Conservation (phyloP, 768 basidiomycete species). For the Sporobolomyces pararoseus region DNA sequence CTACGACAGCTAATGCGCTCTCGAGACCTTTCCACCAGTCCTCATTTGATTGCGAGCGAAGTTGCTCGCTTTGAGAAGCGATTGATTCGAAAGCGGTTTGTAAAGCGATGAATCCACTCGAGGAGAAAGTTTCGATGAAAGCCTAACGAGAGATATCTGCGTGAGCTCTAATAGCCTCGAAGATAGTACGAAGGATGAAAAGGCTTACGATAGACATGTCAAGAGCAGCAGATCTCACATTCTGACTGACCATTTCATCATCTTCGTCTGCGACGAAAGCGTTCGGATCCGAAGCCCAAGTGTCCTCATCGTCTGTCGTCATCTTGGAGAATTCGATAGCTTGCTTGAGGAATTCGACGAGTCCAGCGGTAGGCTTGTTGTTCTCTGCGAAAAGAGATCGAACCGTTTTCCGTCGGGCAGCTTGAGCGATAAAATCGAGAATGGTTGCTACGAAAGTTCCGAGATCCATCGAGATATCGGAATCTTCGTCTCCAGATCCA, state of each 20-base stretch:
- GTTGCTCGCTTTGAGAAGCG: constrained; percentile 14
- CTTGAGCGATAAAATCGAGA: constrained; percentile 70
- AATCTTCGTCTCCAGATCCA: constrained; percentile 65
- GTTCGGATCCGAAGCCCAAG: constrained; percentile 84
- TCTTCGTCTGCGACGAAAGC: constrained; percentile 92
- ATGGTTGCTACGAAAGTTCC: constrained; percentile 72
- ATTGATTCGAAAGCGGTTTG: constrained; percentile 32
- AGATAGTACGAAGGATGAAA: neutral
- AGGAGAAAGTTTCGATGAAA: constrained; percentile 17
- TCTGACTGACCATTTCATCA: constrained; percentile 78
- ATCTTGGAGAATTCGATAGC: constrained; percentile 76
- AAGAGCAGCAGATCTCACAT: constrained; percentile 75
- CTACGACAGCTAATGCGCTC: constrained; percentile 58
- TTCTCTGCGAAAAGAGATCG: constrained; percentile 60
- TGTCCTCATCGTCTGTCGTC: constrained; percentile 81
- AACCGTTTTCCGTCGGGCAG: constrained; percentile 63
- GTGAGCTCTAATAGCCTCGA: too few species aligned
- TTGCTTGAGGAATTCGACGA: constrained; percentile 56
- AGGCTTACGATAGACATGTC: constrained; percentile 69
- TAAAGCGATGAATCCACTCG: constrained; percentile 20
- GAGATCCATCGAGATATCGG: constrained; percentile 58
- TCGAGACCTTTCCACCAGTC: constrained; percentile 78
- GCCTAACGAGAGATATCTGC: constrained; percentile 6
- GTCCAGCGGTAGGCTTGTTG: constrained; percentile 25
- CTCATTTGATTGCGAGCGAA: constrained; percentile 23